Base-by-base conservation (phyloP, 495 filamentous ascomycete genomes). In the Neurospora sp. region DNA sequence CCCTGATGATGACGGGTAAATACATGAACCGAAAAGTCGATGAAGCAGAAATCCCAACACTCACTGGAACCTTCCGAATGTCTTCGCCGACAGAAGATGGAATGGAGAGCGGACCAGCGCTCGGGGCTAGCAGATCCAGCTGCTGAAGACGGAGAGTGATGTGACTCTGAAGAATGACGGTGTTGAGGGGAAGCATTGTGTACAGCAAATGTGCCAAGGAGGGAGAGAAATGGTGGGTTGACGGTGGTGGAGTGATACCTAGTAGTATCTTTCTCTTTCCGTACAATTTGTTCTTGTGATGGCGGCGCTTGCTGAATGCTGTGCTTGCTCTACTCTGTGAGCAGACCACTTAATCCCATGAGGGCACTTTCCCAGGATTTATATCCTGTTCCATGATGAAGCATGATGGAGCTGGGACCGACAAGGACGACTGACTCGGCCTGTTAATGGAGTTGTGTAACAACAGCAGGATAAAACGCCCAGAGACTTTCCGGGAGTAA, bases 31-130 rank as follows among this genome's bases (percentile, higher is more conserved):
- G 21, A 19, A 11, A 11, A 37, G 15, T 15, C 6, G 5, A 13
- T 5, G 21, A 39, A 31, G 15, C 2, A 6, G 21, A 4, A 34
- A 34, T 66, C 15, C 8, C 28, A 36, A 36, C 54, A 39, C 74
- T 74, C 13, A 76, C 74, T 11, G 73, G 73, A 4, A 24, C 9
- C 17, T 31, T 72, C 24, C 34, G 48, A 28, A 74, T 70, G 2
- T 73, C 72, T 70, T 72, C 62, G 4, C 62, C 43, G 10, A 34
- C 2, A 10, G n/a, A n/a, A 13, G 71, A 21, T 62, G 45, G 70
- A 39, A 31, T 66, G 28, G 15, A 31, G 24, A 34, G 54, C 54
- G 54, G 28, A 9, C 54, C 54, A 36, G 54, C 54, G 54, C 54
- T 66, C 54, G 54, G 54, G 5, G 34, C 15, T 17, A 34, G 54